phyloP scores from a whole-genome alignment of 805 yeast genomes.

The Kazachstania psychrophila region DNA sequence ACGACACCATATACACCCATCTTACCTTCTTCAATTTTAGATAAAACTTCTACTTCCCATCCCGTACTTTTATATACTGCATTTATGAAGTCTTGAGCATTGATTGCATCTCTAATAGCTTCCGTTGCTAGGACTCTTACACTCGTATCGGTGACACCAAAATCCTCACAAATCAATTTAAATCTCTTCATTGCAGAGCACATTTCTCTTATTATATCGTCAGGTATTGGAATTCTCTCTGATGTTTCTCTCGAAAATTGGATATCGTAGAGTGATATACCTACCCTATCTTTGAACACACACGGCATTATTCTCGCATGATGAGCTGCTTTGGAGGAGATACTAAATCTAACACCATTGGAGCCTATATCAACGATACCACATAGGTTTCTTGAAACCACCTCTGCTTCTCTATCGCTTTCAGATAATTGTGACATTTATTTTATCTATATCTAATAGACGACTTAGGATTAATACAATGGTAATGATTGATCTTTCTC shows the following conservation, averaged over 20 bases:
- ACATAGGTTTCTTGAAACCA: constrained; percentile 47
- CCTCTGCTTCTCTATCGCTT: constrained; percentile 38
- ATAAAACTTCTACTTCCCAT: constrained; percentile 54
- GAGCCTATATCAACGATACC: constrained; percentile 75
- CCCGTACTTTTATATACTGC: constrained; percentile 51
- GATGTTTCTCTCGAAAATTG: constrained; percentile 36
- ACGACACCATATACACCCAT: constrained; percentile 69
- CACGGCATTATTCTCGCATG: constrained; percentile 74
- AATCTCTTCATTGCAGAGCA: constrained; percentile 58
- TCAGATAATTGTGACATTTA: constrained; percentile 26
- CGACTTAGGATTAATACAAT: too few relatives aligned
- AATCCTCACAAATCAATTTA: constrained; percentile 60
- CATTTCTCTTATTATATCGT: constrained; percentile 49
- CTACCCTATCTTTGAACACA: constrained; percentile 64
- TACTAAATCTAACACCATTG: constrained; percentile 63
- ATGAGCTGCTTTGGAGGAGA: constrained; percentile 57
- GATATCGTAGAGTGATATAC: constrained; percentile 58
- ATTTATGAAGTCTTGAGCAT: constrained; percentile 48
- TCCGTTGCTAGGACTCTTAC: constrained; percentile 68
- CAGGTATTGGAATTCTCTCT: constrained; percentile 42
- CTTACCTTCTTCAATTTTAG: constrained; percentile 56
- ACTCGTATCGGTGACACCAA: constrained; percentile 54
- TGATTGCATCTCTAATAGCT: constrained; percentile 62
- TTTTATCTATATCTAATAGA: too few relatives aligned
- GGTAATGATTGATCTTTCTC: too few relatives aligned